Percentiles rank a stretch among this genome's conserved stretches.
These are phyloP conservation scores for Allium sativum DNA, from an alignment of 106 monocot species.

Conservation along the genomic window DNA sequence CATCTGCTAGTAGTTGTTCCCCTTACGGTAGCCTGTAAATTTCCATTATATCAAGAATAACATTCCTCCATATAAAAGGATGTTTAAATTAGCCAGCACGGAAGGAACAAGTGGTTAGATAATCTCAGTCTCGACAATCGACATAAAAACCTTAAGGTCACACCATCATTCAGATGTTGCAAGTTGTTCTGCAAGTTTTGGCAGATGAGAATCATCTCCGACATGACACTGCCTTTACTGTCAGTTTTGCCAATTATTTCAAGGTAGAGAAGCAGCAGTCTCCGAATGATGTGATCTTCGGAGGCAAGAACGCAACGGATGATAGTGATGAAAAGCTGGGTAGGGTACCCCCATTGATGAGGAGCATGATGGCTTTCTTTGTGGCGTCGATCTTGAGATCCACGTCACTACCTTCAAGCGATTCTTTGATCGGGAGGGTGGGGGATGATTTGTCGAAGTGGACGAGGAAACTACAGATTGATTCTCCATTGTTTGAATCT, in stretches of 20 bases:
- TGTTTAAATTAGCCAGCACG: slow-evolving; percentile 52
- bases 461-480: slow-evolving; percentile 43
- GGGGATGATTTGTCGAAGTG: slow-evolving; percentile 69
- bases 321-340: slow-evolving; percentile 73
- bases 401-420: slow-evolving; percentile 49
- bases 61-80: slow-evolving; percentile 40
- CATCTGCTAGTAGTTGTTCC: slow-evolving; percentile 53
- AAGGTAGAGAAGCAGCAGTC: slow-evolving; percentile 67
- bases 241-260: slow-evolving; percentile 73
- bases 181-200: slow-evolving; percentile 66
- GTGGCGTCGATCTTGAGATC: slow-evolving; percentile 46
- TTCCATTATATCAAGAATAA: slow-evolving; percentile 42
- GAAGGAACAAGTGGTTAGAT: slow-evolving; percentile 64
- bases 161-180: slow-evolving; percentile 72
- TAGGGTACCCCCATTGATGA: slow-evolving; percentile 54
- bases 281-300: slow-evolving; percentile 71
- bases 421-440: slow-evolving; percentile 54
- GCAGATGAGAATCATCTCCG: slow-evolving; percentile 80
- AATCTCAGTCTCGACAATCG: slow-evolving; percentile 58
- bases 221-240: slow-evolving; percentile 40
- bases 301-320: slow-evolving; percentile 68
- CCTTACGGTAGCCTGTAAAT: slow-evolving; percentile 51
- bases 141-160: slow-evolving; percentile 68
- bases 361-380: slow-evolving; percentile 71
- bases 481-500: slow-evolving; percentile 55